phyloP scores from a whole-genome alignment of 768 basidiomycete genomes.

The Mycena indigotica region DNA sequence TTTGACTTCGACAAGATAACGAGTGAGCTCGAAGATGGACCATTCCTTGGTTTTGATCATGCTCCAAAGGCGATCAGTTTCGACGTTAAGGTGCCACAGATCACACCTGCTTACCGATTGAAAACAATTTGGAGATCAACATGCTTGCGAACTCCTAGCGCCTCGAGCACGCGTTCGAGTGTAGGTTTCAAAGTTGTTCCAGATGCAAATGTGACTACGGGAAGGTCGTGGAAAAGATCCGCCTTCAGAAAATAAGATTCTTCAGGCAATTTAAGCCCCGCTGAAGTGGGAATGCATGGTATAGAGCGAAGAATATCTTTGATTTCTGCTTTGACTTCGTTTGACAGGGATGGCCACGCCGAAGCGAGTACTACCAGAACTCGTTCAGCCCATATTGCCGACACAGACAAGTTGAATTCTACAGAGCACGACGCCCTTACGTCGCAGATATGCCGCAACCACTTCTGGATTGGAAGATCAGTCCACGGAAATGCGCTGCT shows the following conservation, averaged over 20 bases:
- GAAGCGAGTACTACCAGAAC: slow-evolving; percentile 68
- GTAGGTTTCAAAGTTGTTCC: slow-evolving; percentile 62
- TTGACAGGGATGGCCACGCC: slow-evolving; percentile 69
- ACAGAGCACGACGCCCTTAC: slow-evolving; percentile 39
- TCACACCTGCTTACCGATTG: slow-evolving; percentile 54
- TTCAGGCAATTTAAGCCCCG: slow-evolving; percentile 70
- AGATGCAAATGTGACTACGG: slow-evolving; percentile 74
- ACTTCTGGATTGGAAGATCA: slow-evolving; percentile 75
- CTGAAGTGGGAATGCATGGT: slow-evolving; percentile 70
- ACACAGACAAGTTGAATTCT: slow-evolving; percentile 64
- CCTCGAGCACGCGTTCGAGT: slow-evolving; percentile 70
- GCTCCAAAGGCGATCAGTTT: slow-evolving; percentile 37
- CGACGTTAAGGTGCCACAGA: neutral
- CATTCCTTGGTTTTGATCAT: slow-evolving; percentile 91
- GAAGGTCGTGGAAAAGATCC: slow-evolving; percentile 86
- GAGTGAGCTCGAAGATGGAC: slow-evolving; percentile 82
- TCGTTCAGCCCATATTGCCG: slow-evolving; percentile 78
- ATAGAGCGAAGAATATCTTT: slow-evolving; percentile 49
- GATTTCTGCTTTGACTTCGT: slow-evolving; percentile 49
- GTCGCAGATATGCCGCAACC: slow-evolving; percentile 68
- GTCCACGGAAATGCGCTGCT: slow-evolving; percentile 68
- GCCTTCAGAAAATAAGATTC: slow-evolving; percentile 86
- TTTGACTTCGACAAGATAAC: slow-evolving; percentile 85
- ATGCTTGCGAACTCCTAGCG: slow-evolving; percentile 84
- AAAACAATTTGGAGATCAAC: slow-evolving; percentile 95